phyloP scores from a whole-genome alignment of 345 rosid genomes.

The Mallotus nudiflorus region DNA sequence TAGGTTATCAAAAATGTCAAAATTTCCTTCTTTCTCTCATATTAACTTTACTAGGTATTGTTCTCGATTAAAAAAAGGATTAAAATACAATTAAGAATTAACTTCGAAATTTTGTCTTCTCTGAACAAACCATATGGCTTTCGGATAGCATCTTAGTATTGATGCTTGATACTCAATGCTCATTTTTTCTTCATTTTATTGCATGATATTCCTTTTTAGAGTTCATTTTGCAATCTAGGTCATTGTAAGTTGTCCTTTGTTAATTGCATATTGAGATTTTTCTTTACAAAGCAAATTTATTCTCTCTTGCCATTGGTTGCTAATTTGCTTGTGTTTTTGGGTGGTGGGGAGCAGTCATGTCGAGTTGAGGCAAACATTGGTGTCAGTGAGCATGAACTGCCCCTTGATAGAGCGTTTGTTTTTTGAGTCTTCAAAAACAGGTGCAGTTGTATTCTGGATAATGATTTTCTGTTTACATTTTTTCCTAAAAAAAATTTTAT shows the following conservation, averaged over 20 bases:
- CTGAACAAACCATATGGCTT: too few relatives aligned
- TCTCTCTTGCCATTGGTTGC: not conserved
- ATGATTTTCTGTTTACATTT: constrained; percentile 20
- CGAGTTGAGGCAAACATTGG: constrained; percentile 61
- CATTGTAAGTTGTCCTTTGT: not conserved
- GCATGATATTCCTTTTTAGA: not conserved
- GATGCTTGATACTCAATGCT: not conserved
- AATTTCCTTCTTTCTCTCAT: too few relatives aligned
- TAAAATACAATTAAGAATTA: too few relatives aligned
- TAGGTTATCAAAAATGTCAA: constrained; percentile 6
- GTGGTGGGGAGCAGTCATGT: constrained; percentile 50
- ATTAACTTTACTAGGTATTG: too few relatives aligned
- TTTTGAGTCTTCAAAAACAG: constrained; percentile 68
- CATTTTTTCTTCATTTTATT: not conserved
- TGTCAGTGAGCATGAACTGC: constrained; percentile 56
- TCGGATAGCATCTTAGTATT: too few relatives aligned
- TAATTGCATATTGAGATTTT: not conserved
- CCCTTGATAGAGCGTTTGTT: constrained; percentile 69
- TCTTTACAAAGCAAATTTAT: not conserved
- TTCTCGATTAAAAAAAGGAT: too few relatives aligned
- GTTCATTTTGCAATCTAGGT: not conserved
- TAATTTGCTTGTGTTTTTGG: constrained; percentile 1
- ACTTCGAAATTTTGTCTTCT: too few relatives aligned
- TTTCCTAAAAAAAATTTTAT: constrained; percentile 24
- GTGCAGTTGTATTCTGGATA: constrained; percentile 35